Conservation (phyloP, 73 alveolate genomes). For the Paramecium tetraurelia region DNA sequence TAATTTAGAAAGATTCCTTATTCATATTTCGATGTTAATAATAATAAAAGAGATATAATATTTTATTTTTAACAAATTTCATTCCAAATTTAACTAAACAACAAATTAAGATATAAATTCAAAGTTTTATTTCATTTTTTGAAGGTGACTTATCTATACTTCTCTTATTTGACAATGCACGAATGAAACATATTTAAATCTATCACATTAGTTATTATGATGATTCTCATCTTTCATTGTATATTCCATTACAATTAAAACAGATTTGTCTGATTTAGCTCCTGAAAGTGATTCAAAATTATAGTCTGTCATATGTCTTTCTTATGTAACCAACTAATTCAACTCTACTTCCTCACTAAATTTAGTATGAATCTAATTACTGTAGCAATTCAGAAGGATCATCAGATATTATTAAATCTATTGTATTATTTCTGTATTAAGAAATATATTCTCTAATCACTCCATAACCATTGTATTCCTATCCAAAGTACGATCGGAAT, state of each 20-base stretch:
- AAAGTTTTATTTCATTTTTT: background rate
- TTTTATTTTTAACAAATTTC: background rate
- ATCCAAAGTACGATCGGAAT: background rate
- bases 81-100: background rate
- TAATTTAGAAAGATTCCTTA: no score
- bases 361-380: background rate
- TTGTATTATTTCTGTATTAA: background rate
- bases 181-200: background rate
- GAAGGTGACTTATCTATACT: background rate
- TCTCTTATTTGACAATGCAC: background rate
- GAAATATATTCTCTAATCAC: background rate
- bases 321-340: background rate
- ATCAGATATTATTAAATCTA: background rate
- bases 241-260: background rate
- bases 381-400: background rate
- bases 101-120: slow-evolving; percentile 5
- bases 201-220: background rate
- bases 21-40: no score
- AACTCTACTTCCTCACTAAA: background rate
- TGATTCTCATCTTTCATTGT: background rate
- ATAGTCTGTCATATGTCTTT: background rate
- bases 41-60: no score
- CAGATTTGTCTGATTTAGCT: background rate
- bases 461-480: background rate
- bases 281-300: background rate